Evolutionary conservation across 2,329 filamentous ascomycete species (phyloP).

Genomic region (Gnomoniopsis smithogilvyi): DNA sequence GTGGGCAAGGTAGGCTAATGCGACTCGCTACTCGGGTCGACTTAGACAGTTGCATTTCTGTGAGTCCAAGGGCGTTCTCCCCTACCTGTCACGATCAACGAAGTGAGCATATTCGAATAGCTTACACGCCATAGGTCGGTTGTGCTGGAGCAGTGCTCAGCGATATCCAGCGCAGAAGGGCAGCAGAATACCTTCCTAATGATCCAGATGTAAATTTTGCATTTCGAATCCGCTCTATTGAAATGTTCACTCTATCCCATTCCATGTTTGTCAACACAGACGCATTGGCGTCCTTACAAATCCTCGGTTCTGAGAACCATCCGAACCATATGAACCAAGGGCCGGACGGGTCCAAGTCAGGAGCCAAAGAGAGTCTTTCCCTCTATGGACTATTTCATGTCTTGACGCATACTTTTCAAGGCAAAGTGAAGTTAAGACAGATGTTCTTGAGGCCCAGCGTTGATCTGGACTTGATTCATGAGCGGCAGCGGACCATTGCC

Average conservation of each 20-base stretch:
- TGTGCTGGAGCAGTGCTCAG: slow-evolving; percentile 86
- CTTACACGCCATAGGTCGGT: slow-evolving; percentile 52
- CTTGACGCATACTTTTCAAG: slow-evolving; percentile 75
- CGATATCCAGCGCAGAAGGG: slow-evolving; percentile 68
- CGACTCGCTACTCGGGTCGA: slow-evolving; percentile 69
- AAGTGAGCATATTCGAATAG: no score
- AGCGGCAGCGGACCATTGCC: slow-evolving; percentile 68
- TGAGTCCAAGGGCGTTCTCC: slow-evolving; percentile 31
- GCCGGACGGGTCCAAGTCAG: slow-evolving; percentile 55
- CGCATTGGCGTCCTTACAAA: slow-evolving; percentile 77
- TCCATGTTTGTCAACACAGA: slow-evolving; percentile 79
- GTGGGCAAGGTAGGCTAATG: slow-evolving; percentile 52
- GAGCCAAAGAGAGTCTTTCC: slow-evolving; percentile 77
- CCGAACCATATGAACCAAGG: slow-evolving; percentile 78
- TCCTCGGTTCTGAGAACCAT: slow-evolving; percentile 78
- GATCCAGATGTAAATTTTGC: slow-evolving; percentile 50
- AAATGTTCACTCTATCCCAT: slow-evolving; percentile 69
- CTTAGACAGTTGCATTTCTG: slow-evolving; percentile 69
- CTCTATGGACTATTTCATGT: slow-evolving; percentile 79
- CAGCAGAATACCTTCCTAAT: slow-evolving; percentile 59
- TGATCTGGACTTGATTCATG: slow-evolving; percentile 63
- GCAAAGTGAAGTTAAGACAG: slow-evolving; percentile 69
- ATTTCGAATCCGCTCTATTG: slow-evolving; percentile 61
- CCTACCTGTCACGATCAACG: background rate
- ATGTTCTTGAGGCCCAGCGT: slow-evolving; percentile 77